phyloP scores from a whole-genome alignment of 192 early-diverging fungal species.

The Linnemannia elongata region DNA sequence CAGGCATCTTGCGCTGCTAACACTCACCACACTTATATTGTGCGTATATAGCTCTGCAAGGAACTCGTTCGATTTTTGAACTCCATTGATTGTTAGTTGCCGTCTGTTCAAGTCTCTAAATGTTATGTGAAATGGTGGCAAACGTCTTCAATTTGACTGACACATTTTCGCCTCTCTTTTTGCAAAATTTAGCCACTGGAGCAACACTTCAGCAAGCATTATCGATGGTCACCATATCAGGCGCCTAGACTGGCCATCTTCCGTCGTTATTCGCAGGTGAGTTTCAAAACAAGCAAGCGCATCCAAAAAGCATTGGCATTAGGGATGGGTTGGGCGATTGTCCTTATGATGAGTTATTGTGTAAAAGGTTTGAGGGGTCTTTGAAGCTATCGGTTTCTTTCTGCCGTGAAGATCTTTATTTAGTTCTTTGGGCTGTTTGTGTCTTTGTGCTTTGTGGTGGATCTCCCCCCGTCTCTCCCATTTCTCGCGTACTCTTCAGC shows the following conservation, averaged over 20 bases:
- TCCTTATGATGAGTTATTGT: conserved; percentile 46
- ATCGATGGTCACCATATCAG: conserved; percentile 39
- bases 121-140: neutral
- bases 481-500: neutral
- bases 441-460: neutral
- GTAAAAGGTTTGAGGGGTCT: conserved; percentile 57
- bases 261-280: neutral
- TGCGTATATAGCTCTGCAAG: conserved; percentile 70
- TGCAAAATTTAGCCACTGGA: conserved; percentile 53
- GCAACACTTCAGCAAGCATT: conserved; percentile 62
- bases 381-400: neutral
- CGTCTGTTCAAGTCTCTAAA: neutral
- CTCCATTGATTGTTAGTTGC: conserved; percentile 79
- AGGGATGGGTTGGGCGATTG: neutral
- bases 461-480: neutral
- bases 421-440: neutral
- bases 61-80: conserved; percentile 84
- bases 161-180: neutral
- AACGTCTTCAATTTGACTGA: neutral
- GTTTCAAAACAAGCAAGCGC: neutral
- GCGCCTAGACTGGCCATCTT: neutral
- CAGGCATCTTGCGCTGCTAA: neutral
- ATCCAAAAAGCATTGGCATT: neutral
- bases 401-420: neutral
- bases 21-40: neutral